Evolutionary conservation across 805 yeast species (phyloP), one percentile per base, ranked within the genome.

Genomic region (Nakazawaea pomicola): DNA sequence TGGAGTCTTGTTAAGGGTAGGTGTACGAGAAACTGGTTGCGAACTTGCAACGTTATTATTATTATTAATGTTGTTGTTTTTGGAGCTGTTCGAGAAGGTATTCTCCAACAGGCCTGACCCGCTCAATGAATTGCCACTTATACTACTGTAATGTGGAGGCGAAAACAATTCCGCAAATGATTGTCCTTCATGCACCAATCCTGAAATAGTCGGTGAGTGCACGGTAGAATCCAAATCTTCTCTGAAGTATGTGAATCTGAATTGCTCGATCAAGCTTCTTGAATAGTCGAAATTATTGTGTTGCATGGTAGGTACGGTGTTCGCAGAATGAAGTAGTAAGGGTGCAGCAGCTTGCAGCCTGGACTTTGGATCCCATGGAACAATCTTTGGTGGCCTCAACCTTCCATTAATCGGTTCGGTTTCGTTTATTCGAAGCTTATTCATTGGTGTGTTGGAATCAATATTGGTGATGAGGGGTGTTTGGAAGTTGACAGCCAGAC

Each of bases 231-330:
- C 84, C 49, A 91, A 61, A 53, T 88, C 95, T 48, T 89, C 96
- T 49, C 98, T 72, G 61, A 93, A 91, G 56, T 91, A 91, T 0
- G 98, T 88, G 65, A 86, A 91, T 48, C 98, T 68, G 57, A 78
- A 80, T 46, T 76, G 77, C 43, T 74, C 78, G 34, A 56, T 41
- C 36, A 50, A 54, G 16, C 46, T 28, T 34, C 53, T 25, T 16
- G 47, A 33, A 28, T 39, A 36, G 1, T 36, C 46, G 20, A 32
- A 35, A 28, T 41, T 40, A 14, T 29, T 29, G 11, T 29, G 31
- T 15, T 34, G 35, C 23, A 36, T 19, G 3, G 46, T 23, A 15
- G 40, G 36, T 15, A 32, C 15, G 12, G 36, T 10, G 34, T 33
- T 15, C 19, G 10, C 27, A 24, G 55, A 12, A 44, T 46, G 17